A percentile compares a stretch with the other conserved stretches of the same genome.
Conservation (phyloP, 2,329 filamentous ascomycete species). For the Periconia macrospinosa region DNA sequence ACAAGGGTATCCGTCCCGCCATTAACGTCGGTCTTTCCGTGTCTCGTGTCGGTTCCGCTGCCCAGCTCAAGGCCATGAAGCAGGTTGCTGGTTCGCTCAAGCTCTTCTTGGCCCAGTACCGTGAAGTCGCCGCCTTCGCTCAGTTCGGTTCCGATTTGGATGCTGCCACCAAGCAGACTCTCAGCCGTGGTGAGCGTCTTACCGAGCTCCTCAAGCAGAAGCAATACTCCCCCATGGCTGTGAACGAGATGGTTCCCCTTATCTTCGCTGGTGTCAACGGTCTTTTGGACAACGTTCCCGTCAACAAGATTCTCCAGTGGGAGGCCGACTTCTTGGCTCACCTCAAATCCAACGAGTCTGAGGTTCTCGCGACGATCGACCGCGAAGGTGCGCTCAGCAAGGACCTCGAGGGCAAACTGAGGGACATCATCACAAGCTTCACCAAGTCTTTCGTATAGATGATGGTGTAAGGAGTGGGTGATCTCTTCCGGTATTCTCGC, state of each 20-base stretch:
- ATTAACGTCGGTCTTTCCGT: conserved; percentile 99
- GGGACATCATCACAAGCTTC: conserved; percentile 76
- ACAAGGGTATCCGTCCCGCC: conserved; percentile 99
- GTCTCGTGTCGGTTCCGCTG: conserved; percentile 98
- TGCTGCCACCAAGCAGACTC: conserved; percentile 97
- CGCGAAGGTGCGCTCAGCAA: conserved; percentile 97
- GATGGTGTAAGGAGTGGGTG: conserved; percentile 38
- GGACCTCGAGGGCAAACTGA: conserved; percentile 82
- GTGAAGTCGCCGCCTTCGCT: conserved; percentile 99
- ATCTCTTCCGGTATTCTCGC: conserved; percentile 37
- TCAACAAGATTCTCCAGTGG: conserved; percentile 89
- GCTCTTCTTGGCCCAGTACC: conserved; percentile 99
- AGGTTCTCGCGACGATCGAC: conserved; percentile 82
- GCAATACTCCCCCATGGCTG: conserved; percentile 98
- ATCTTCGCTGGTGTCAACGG: conserved; percentile 99
- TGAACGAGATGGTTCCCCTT: conserved; percentile 99
- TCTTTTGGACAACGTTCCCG: conserved; percentile 84
- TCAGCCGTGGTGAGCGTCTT: conserved; percentile 96
- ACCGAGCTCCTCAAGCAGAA: conserved; percentile 99
- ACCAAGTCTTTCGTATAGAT: conserved; percentile 82
- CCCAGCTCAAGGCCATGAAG: conserved; percentile 99
- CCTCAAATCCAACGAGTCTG: conserved; percentile 86
- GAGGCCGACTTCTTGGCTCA: conserved; percentile 92
- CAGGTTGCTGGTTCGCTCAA: conserved; percentile 99
- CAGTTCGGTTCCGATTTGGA: conserved; percentile 99